A percentile compares a stretch with the other conserved stretches of the same genome.
Conservation (phyloP, 2,329 filamentous ascomycete species). For the Emergomyces orientalis region DNA sequence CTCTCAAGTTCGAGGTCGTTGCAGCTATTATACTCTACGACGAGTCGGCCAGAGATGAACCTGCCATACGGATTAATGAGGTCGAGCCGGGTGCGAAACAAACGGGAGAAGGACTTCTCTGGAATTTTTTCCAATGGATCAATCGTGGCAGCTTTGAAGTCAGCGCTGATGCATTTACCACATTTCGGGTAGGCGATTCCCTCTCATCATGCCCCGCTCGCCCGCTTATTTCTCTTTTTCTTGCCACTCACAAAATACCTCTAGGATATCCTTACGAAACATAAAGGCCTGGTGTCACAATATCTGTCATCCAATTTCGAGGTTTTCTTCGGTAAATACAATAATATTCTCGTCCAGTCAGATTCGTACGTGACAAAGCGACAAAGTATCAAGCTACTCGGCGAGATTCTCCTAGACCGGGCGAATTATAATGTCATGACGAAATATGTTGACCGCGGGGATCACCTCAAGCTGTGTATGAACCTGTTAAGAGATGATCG, state of each 20-base stretch:
- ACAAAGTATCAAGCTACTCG: constrained; percentile 93
- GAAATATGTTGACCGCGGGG: constrained; percentile 85
- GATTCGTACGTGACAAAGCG: constrained; percentile 96
- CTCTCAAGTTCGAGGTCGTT: constrained; percentile 82
- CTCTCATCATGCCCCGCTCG: background rate
- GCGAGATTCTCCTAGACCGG: constrained; percentile 86
- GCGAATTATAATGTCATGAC: constrained; percentile 99
- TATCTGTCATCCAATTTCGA: constrained; percentile 88
- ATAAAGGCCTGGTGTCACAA: constrained; percentile 81
- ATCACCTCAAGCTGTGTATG: constrained; percentile 98
- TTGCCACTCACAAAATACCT: background rate
- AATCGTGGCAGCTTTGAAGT: constrained; percentile 95
- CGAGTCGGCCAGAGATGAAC: constrained; percentile 65
- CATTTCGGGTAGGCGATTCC: constrained; percentile 63
- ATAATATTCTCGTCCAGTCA: constrained; percentile 75
- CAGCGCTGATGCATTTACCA: constrained; percentile 93
- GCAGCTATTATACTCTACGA: constrained; percentile 89
- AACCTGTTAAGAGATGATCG: constrained; percentile 89
- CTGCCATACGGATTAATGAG: constrained; percentile 63
- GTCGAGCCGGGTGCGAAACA: constrained; percentile 69
- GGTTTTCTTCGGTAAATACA: constrained; percentile 86
- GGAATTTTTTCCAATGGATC: constrained; percentile 96
- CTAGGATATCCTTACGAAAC: constrained; percentile 85
- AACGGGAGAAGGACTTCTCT: constrained; percentile 78
- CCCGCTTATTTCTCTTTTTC: background rate